These are phyloP conservation scores for Tulasnella sp. DNA, from an alignment of 768 basidiomycete genomes.

Conservation along the genomic window DNA sequence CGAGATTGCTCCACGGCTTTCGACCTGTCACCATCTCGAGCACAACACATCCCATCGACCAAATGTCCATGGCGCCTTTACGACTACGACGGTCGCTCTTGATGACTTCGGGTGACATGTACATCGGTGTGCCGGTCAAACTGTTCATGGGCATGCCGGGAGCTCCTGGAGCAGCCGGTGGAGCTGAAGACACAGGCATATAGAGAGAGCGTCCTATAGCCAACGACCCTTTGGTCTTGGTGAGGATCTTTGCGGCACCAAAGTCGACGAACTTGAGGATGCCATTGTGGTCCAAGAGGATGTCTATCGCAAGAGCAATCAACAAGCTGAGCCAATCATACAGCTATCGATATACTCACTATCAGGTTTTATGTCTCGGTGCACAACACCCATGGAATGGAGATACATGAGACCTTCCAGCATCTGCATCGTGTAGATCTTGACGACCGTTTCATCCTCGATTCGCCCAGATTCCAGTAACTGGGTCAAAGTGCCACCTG, in stretches of 20 bases:
- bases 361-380: constrained; percentile 97
- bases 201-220: constrained; percentile 58
- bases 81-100: constrained; percentile 85
- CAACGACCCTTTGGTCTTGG: constrained; percentile 79
- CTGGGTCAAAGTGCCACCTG: constrained; percentile 87
- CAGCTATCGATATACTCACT: constrained; percentile 56
- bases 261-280: constrained; percentile 98
- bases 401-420: constrained; percentile 90
- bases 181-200: constrained; percentile 33
- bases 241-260: constrained; percentile 93
- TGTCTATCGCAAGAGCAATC: constrained; percentile 55
- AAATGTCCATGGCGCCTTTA: constrained; percentile 96
- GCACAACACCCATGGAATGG: constrained; percentile 87
- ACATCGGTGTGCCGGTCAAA: constrained; percentile 97
- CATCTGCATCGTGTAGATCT: constrained; percentile 96
- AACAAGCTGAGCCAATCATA: constrained; percentile 6
- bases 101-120: constrained; percentile 99
- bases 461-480: constrained; percentile 90
- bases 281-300: constrained; percentile 82
- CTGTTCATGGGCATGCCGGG: constrained; percentile 61
- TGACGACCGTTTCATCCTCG: constrained; percentile 93
- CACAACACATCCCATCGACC: constrained; percentile 97
- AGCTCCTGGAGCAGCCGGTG: constrained; percentile 33
- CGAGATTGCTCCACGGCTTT: constrained; percentile 97
- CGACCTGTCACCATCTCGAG: constrained; percentile 94